phyloP scores from a whole-genome alignment of 176 grass and related monocot species.

The Elaeis guineensis region DNA sequence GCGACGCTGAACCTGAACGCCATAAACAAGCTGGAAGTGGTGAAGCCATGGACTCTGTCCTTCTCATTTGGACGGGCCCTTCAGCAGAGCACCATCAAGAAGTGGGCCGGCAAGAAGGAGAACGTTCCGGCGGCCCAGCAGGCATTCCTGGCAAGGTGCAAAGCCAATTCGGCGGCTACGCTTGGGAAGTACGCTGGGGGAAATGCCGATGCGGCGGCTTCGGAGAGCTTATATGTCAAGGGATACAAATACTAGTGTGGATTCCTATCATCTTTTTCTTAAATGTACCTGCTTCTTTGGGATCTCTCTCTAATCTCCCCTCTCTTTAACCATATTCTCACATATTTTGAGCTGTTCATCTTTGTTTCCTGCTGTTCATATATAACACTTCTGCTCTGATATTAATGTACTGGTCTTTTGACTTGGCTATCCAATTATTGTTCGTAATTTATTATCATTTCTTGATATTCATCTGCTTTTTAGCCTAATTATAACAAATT shows the following conservation, averaged over 20 bases:
- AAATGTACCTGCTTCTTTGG: too few relatives aligned
- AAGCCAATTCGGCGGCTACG: conserved; percentile 30
- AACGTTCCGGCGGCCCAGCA: conserved; percentile 21
- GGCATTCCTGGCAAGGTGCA: conserved; percentile 24
- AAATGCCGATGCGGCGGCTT: conserved; percentile 9
- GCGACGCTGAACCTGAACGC: conserved; percentile 28
- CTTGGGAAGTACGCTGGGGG: conserved; percentile 24
- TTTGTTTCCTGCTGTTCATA: too few relatives aligned
- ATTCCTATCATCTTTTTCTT: background rate
- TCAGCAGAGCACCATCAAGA: conserved; percentile 33
- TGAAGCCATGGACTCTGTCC: conserved; percentile 32
- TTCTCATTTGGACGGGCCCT: conserved; percentile 34
- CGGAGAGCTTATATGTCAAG: conserved; percentile 38
- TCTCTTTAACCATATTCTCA: too few relatives aligned
- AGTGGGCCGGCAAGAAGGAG: conserved; percentile 31
- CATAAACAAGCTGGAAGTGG: conserved; percentile 26
- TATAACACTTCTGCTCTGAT: too few relatives aligned
- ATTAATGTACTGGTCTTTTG: too few relatives aligned
- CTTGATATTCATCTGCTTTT: too few relatives aligned
- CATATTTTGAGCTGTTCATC: too few relatives aligned
- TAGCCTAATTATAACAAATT: too few relatives aligned
- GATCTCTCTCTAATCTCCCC: too few relatives aligned
- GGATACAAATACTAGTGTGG: conserved; percentile 29
- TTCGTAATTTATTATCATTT: too few relatives aligned
- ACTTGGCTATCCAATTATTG: too few relatives aligned